These are phyloP conservation scores for Calonectria leucothoes DNA, from an alignment of 2,329 filamentous ascomycete genomes.

Conservation along the genomic window DNA sequence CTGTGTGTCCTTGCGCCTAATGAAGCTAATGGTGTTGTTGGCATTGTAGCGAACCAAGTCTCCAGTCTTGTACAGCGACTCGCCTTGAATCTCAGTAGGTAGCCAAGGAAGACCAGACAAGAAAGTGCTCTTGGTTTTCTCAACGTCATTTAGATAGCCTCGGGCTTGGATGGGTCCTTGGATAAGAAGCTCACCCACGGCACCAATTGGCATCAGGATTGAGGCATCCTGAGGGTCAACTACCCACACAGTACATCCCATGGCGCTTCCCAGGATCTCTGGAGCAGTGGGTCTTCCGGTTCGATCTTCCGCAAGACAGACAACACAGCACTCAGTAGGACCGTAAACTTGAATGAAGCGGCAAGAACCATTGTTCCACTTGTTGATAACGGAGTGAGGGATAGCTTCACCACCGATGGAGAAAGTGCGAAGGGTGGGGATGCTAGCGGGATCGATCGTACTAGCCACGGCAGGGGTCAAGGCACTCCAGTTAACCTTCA, in stretches of 20 bases:
- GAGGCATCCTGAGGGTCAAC: background rate
- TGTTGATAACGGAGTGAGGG: background rate
- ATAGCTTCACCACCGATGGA: background rate
- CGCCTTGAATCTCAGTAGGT: background rate
- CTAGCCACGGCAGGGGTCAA: constrained; percentile 15
- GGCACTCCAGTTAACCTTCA: constrained; percentile 25
- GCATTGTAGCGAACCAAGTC: constrained; percentile 14
- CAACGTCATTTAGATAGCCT: constrained; percentile 9
- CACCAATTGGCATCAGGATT: constrained; percentile 4
- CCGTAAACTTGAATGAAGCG: constrained; percentile 1
- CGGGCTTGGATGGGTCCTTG: constrained; percentile 8
- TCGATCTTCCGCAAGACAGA: background rate
- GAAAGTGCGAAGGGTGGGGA: background rate
- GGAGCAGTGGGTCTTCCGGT: background rate
- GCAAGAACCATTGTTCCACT: background rate
- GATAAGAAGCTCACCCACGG: constrained; percentile 8
- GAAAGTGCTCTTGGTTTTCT: background rate
- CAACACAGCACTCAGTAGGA: background rate
- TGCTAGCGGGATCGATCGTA: background rate
- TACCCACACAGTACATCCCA: background rate
- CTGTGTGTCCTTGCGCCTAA: constrained; percentile 12
- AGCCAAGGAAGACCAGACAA: constrained; percentile 2
- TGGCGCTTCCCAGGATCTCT: background rate
- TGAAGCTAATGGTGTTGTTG: background rate
- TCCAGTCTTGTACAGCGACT: constrained; percentile 12